phyloP scores from a whole-genome alignment of 352 stramenopile genomes.

The Phytophthora aleatoria region DNA sequence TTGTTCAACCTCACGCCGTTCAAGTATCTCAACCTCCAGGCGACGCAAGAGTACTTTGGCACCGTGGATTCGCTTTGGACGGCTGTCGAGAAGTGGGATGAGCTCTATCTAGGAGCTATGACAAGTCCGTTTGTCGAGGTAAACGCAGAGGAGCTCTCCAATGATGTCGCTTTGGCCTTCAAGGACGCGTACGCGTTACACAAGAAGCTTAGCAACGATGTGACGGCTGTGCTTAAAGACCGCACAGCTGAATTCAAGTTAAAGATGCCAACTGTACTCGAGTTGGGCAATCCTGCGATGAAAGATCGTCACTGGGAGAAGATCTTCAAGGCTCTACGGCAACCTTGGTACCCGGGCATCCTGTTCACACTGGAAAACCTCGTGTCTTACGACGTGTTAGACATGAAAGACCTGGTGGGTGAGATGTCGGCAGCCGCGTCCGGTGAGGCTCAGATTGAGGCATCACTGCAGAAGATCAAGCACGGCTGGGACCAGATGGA shows the following conservation, averaged over 20 bases:
- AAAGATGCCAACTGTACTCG: slow-evolving; percentile 91
- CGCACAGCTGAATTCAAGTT: slow-evolving; percentile 90
- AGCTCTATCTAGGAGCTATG: slow-evolving; percentile 75
- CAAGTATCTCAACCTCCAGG: slow-evolving; percentile 90
- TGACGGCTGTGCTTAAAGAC: slow-evolving; percentile 89
- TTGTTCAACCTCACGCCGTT: slow-evolving; percentile 91
- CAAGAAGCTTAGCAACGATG: slow-evolving; percentile 93
- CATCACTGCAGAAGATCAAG: slow-evolving; percentile 89
- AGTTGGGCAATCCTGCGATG: slow-evolving; percentile 91
- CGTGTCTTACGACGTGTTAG: slow-evolving; percentile 84
- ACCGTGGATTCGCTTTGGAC: slow-evolving; percentile 88
- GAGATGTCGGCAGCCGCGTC: slow-evolving; percentile 88
- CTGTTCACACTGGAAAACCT: slow-evolving; percentile 90
- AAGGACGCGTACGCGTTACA: slow-evolving; percentile 90
- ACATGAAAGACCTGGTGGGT: slow-evolving; percentile 88
- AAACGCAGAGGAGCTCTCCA: slow-evolving; percentile 88
- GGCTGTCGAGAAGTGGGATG: slow-evolving; percentile 88
- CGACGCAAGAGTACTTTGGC: slow-evolving; percentile 86
- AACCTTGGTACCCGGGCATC: slow-evolving; percentile 90
- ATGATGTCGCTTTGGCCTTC: slow-evolving; percentile 86
- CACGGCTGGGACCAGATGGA: slow-evolving; percentile 88
- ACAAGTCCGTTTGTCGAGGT: slow-evolving; percentile 87
- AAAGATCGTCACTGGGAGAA: slow-evolving; percentile 96
- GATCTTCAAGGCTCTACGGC: slow-evolving; percentile 91
- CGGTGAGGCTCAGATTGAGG: slow-evolving; percentile 91